Conservation (phyloP, 345 rosid species). For the Toxicodendron radicans region DNA sequence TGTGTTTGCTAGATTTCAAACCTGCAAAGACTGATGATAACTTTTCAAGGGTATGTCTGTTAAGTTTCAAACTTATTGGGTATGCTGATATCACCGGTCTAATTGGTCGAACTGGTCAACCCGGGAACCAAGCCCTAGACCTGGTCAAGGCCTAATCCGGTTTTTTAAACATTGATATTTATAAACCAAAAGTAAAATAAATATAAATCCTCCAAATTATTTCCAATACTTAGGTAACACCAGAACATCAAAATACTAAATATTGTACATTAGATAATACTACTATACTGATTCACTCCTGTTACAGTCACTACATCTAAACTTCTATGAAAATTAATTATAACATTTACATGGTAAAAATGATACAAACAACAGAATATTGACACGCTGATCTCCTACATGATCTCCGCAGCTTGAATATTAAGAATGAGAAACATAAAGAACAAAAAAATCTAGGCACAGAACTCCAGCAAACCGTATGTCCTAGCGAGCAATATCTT, state of each 20-base stretch:
- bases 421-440: neutral
- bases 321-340: neutral
- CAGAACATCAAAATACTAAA: too few species aligned
- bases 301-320: neutral
- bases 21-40: too few species aligned
- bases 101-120: too few species aligned
- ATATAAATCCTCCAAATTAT: too few species aligned
- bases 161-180: too few species aligned
- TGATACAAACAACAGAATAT: neutral
- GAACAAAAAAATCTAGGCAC: neutral
- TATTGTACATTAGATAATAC: neutral
- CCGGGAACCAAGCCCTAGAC: too few species aligned
- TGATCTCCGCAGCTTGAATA: neutral
- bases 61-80: too few species aligned
- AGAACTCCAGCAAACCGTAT: neutral
- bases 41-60: too few species aligned
- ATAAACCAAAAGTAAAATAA: too few species aligned
- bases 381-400: neutral
- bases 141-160: too few species aligned
- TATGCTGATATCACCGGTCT: too few species aligned
- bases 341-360: neutral
- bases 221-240: neutral
- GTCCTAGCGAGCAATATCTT: neutral
- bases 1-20: too few species aligned
- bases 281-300: neutral